These are phyloP conservation scores for Pyrenula aspistea DNA, from an alignment of 495 filamentous ascomycete genomes.

Conservation along the genomic window DNA sequence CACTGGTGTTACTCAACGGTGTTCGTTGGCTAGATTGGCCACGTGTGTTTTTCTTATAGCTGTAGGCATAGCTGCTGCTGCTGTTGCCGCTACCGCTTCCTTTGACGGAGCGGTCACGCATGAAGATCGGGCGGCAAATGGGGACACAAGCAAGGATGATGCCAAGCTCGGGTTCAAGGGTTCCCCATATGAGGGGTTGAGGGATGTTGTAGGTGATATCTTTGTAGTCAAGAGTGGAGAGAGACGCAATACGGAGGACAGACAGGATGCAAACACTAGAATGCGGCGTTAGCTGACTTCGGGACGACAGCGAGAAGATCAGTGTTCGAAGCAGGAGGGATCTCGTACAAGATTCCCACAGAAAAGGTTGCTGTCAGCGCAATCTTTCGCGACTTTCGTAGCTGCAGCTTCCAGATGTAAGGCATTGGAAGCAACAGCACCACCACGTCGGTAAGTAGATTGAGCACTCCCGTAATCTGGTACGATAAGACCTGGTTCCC, in stretches of 20 bases:
- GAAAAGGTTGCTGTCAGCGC: conserved; percentile 11
- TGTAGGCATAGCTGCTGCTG: not conserved
- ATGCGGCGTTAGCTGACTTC: not conserved
- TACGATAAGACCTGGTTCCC: conserved; percentile 18
- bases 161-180: not conserved
- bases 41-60: not conserved
- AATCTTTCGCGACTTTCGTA: conserved; percentile 21
- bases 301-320: not conserved
- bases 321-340: not conserved
- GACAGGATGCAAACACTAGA: not conserved
- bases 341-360: conserved; percentile 8
- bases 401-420: conserved; percentile 25
- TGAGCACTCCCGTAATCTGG: conserved; percentile 16
- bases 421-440: conserved; percentile 30
- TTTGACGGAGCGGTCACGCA: not conserved
- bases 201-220: not conserved
- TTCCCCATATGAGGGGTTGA: not conserved
- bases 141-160: not conserved
- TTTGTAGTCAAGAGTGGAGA: not conserved
- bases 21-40: not conserved
- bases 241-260: not conserved
- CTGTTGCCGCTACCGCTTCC: too few species aligned
- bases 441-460: conserved; percentile 22
- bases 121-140: not conserved
- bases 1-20: not conserved